A percentile compares a stretch with the other conserved stretches of the same genome.
phyloP scores from a whole-genome alignment of 805 yeast species.

The Barnettozyma pratensis region DNA sequence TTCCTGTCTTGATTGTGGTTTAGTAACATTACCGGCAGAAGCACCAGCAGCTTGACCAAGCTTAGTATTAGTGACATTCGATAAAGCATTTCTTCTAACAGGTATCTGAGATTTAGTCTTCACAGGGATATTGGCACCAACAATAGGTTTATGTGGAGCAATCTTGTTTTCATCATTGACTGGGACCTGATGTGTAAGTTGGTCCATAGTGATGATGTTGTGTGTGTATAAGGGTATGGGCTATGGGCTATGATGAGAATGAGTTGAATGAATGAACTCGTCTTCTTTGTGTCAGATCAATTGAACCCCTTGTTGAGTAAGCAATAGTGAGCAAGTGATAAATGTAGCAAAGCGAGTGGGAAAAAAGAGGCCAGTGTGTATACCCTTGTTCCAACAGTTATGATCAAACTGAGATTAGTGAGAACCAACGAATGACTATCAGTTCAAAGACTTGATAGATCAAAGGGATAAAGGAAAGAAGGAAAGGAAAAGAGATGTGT shows the following conservation, averaged over 20 bases:
- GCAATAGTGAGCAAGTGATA: too few species aligned
- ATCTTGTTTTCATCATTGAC: constrained; percentile 21
- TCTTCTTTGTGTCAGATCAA: too few species aligned
- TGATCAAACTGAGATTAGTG: too few species aligned
- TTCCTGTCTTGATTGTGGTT: not conserved
- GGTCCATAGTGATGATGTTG: constrained; percentile 5
- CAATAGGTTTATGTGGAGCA: constrained; percentile 7
- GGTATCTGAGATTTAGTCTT: constrained; percentile 22
- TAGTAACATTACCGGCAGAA: not conserved
- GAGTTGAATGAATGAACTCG: not conserved
- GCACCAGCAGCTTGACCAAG: constrained; percentile 2
- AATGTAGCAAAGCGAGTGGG: too few species aligned
- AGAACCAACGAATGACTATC: too few species aligned
- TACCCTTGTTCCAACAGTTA: too few species aligned
- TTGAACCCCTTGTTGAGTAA: too few species aligned
- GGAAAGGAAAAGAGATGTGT: too few species aligned
- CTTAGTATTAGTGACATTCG: constrained; percentile 27
- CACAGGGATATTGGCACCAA: not conserved
- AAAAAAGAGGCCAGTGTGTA: too few species aligned
- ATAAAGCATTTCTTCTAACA: constrained; percentile 24
- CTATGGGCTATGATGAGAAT: not conserved
- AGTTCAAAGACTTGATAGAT: too few species aligned
- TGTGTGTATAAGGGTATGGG: not conserved
- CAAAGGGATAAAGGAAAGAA: too few species aligned
- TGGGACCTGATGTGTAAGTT: constrained; percentile 7